These are phyloP conservation scores for Austroboletus olivaceoglutinosus DNA, from an alignment of 1,284 basidiomycete genomes.

Conservation along the genomic window DNA sequence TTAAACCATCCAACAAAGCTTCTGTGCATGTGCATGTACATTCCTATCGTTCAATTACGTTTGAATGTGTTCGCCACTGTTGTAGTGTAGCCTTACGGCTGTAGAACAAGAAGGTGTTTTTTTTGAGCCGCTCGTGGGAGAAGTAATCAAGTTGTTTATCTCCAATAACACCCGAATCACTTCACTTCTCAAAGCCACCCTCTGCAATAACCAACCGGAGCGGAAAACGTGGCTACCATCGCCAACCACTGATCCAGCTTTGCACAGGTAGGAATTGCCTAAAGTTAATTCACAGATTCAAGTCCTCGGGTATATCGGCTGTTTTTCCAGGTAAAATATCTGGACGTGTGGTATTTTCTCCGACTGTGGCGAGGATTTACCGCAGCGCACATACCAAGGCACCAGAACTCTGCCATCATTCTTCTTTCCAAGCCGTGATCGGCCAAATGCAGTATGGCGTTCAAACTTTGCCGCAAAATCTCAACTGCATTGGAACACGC, in stretches of 20 bases:
- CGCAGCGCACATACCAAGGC: background rate
- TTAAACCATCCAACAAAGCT: conserved; percentile 21
- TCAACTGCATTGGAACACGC: background rate
- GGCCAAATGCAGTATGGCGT: background rate
- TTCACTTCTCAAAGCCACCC: too few species aligned
- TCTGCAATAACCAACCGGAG: background rate
- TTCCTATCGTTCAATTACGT: conserved; percentile 25
- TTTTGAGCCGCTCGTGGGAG: conserved; percentile 7
- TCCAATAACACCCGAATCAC: background rate
- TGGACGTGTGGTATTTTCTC: too few species aligned
- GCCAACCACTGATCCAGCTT: background rate
- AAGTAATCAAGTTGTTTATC: conserved; percentile 6
- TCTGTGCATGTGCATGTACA: conserved; percentile 28
- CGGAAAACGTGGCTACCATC: conserved; percentile 7
- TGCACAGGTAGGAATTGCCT: conserved; percentile 11
- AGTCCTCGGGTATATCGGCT: too few species aligned
- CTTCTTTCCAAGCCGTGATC: background rate
- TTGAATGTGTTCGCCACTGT: conserved; percentile 29
- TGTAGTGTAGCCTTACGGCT: conserved; percentile 26
- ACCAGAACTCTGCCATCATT: conserved; percentile 1
- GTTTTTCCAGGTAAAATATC: too few species aligned
- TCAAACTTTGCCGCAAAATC: background rate
- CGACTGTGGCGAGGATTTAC: conserved; percentile 6
- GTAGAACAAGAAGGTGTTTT: conserved; percentile 10
- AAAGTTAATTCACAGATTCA: too few species aligned